Evolutionary conservation across 2,329 filamentous ascomycete species (phyloP).

Genomic region (Westerdykella sp.): DNA sequence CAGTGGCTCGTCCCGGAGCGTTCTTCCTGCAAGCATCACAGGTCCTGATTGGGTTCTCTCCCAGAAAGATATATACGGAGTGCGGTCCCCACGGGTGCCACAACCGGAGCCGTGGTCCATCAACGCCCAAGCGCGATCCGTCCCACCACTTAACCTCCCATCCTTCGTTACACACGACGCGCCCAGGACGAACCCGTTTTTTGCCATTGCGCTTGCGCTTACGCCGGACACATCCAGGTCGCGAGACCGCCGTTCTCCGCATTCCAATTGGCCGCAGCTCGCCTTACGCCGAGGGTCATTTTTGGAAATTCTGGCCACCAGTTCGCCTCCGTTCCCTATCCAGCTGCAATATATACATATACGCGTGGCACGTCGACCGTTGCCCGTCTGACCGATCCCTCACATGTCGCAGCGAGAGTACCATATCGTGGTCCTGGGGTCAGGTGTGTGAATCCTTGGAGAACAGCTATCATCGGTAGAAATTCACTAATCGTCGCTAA

Average conservation of each 20-base stretch:
- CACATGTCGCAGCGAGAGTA: constrained; percentile 39
- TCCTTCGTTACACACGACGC: constrained; percentile 14
- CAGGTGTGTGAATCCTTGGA: constrained; percentile 25
- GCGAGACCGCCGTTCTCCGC: neutral
- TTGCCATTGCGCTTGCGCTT: constrained; percentile 14
- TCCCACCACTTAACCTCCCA: constrained; percentile 15
- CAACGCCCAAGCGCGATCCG: constrained; percentile 15
- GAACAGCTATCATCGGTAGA: neutral
- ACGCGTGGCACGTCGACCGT: neutral
- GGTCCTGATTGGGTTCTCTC: constrained; percentile 17
- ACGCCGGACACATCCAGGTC: neutral
- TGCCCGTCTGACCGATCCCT: too few relatives aligned
- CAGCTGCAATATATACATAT: neutral
- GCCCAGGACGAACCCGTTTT: constrained; percentile 8
- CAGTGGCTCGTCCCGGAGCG: constrained; percentile 13
- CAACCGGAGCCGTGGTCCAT: constrained; percentile 21
- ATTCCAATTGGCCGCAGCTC: neutral
- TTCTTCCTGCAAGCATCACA: constrained; percentile 4
- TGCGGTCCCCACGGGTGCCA: constrained; percentile 14
- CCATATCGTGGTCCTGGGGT: constrained; percentile 40
- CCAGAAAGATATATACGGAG: constrained; percentile 16
- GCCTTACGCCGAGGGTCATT: neutral
- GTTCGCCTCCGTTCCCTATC: neutral
- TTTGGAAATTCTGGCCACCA: neutral
- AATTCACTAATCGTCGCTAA: constrained; percentile 1